Conservation (phyloP, 306 rosid species). For the Cicer pinnatifidum region DNA sequence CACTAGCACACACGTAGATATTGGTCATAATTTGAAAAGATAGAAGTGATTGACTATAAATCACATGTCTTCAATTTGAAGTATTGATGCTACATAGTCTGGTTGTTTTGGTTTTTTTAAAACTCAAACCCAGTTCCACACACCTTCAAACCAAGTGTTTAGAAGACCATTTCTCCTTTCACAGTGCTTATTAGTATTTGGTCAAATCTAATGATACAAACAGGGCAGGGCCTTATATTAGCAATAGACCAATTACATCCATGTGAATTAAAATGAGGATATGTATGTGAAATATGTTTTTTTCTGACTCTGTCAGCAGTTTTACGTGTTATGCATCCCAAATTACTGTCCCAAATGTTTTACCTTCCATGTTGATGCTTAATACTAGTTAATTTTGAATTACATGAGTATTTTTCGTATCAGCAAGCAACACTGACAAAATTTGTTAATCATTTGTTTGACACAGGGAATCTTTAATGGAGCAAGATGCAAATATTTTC, state of each 20-base stretch:
- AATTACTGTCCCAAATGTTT: conserved; percentile 34
- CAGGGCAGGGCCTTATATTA: conserved; percentile 14
- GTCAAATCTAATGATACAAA: conserved; percentile 2
- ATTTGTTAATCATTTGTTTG: conserved; percentile 37
- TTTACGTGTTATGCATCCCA: neutral
- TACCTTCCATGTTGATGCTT: conserved; percentile 2
- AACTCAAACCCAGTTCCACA: conserved; percentile 2
- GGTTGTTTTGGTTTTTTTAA: neutral
- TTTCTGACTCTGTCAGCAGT: neutral
- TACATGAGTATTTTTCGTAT: conserved; percentile 12
- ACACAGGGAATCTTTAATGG: conserved; percentile 45
- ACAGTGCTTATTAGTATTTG: neutral
- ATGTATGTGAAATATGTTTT: neutral
- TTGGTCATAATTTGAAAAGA: neutral
- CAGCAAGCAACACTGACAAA: neutral
- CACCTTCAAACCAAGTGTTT: conserved; percentile 17
- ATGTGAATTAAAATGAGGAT: neutral
- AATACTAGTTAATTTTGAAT: conserved; percentile 9
- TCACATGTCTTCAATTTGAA: neutral
- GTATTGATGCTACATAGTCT: neutral
- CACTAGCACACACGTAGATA: neutral
- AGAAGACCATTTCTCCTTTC: neutral
- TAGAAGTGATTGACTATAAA: neutral
- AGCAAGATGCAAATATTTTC: conserved; percentile 20
- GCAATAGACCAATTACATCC: neutral